Evolutionary conservation across 306 rosid genomes (phyloP), one percentile per base, ranked within the genome.

Genomic region (Ammopiptanthus mongolicus): DNA sequence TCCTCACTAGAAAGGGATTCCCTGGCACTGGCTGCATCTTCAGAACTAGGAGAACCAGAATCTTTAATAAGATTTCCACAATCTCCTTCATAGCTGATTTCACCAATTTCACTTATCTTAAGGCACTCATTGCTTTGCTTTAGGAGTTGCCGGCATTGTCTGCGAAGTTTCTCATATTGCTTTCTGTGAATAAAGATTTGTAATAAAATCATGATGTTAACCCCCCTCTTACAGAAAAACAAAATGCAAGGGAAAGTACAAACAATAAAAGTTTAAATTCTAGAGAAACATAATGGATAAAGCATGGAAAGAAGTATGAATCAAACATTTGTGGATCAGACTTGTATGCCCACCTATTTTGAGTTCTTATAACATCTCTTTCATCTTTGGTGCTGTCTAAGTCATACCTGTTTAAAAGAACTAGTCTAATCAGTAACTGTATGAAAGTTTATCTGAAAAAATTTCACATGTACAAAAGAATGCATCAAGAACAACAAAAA

Each of bases 1-100:
- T 87, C 98, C 78, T 77, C 97, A 81, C 99, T 90, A 57, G 98
- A 96, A 74, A 90, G 97, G 78, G 98, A 96, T 46, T 87, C 92
- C 69, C 96, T 84, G 57, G 97, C 97, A 37, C 97, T 92, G 11
- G 87, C 89, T 77, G 81, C 96, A 29, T 96, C 99, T 82, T 87
- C 99, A 0, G 99, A 96, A 91, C 97, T 90, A 68, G 97, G 93
- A 84, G 97, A 96, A 81, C 84, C 88, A 34, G 89, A 73, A 55
- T 85, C 89, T 68, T 83, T 96, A 72, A 81, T 80, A 63, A 84
- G 77, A 69, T 68, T 80, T 44, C 84, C 76, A 28, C 87, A 71
- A 81, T 85, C 90, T 73, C 88, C 91, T 65, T 85, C 84, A 75
- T 58, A 82, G 76, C 75, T 78, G 66, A 88, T 69, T 84, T 76